Percentiles rank a stretch among this genome's conserved stretches.
Conservation (phyloP, 108 stramenopile genomes). For the Epithemia pelagica region DNA sequence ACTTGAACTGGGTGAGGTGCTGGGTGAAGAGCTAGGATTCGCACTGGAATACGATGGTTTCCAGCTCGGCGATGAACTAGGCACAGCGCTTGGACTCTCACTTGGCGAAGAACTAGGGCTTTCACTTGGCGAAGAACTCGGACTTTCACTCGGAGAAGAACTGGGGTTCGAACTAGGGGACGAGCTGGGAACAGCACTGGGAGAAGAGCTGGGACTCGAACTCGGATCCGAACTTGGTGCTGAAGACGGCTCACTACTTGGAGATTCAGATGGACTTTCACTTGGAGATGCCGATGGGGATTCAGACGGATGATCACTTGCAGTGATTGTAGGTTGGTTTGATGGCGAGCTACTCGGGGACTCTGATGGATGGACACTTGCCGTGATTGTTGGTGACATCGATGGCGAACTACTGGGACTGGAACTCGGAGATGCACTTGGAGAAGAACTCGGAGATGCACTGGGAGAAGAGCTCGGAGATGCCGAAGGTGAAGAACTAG, state of each 20-base stretch:
- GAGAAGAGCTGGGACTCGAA: neutral
- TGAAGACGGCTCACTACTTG: neutral
- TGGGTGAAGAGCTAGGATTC: too few species aligned
- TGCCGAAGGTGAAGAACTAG: neutral
- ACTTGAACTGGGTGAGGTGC: too few species aligned
- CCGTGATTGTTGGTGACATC: neutral
- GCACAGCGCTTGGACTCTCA: neutral
- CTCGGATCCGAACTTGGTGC: neutral
- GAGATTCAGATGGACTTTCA: neutral
- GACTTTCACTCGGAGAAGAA: slow-evolving; percentile 1
- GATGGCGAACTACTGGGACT: neutral
- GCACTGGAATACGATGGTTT: too few species aligned
- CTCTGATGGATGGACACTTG: neutral
- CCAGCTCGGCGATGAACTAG: too few species aligned
- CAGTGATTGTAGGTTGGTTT: neutral
- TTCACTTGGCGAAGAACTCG: slow-evolving; percentile 2
- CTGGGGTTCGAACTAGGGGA: neutral
- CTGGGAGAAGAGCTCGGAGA: neutral
- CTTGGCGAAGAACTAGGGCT: slow-evolving; percentile 1
- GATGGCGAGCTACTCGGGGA: neutral
- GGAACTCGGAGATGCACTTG: neutral
- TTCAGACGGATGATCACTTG: neutral
- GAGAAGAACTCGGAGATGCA: neutral
- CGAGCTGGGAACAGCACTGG: slow-evolving; percentile 1
- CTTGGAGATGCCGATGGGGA: neutral